Base-by-base conservation (phyloP, 345 rosid genomes). In the Carallia pectinifolia region DNA sequence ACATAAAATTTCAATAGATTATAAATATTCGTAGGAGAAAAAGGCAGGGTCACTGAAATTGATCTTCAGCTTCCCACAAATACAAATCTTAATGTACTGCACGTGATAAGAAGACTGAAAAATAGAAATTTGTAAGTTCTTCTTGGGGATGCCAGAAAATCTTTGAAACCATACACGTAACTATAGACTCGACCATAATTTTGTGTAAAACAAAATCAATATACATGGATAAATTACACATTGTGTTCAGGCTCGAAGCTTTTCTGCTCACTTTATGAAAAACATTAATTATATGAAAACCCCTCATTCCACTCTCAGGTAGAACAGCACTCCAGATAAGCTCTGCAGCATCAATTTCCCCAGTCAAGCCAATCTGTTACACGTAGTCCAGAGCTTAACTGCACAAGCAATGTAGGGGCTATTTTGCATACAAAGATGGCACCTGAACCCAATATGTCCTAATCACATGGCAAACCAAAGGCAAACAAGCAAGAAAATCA, bases 401-500 rank as follows among this genome's bases (percentile, higher is more conserved):
- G 31, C 52, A 63, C 16, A 63, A 65, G n/a, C 52, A 53, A 66
- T 53, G 66, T 53, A 33, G 59, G 17, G 8, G 65, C 52, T 38
- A 56, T 62, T 58, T 39, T 50, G 40, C 34, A 37, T 58, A 6
- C 53, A 65, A 33, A 29, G 6, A 36, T 54, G 30, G 66, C 71
- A 29, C 65, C 53, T 65, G 4, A 18, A 66, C 19, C 54, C 76
- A 10, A 8, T 61, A 63, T 18, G 27, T 58, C 66, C 36, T 31
- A 38, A 40, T 70, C 19, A 60, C 33, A 53, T 34, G 31, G 63
- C 33, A 66, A 65, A 61, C 63, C 60, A 9, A 37, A 60, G 33
- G 70, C 40, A 64, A 67, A 38, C 67, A 53, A 52, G 70, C 69
- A 50, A 64, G 70, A 60, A 58, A 70, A 64, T 48, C 31, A 50